These are phyloP conservation scores for Umbelopsis ramanniana DNA, from an alignment of 192 early-diverging fungal species.

Conservation along the genomic window DNA sequence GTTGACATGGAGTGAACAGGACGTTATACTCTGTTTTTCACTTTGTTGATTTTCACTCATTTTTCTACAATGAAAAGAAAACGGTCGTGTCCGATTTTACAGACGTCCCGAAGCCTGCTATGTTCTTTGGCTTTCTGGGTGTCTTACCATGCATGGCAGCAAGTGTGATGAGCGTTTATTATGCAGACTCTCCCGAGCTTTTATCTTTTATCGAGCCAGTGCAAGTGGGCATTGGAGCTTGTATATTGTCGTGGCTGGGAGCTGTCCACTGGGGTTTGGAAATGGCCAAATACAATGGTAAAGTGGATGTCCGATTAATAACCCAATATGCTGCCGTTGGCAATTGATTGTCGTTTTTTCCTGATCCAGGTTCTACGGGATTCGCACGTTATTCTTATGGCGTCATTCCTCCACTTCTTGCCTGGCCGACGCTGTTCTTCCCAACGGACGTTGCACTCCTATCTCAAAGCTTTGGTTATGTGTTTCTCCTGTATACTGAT, in stretches of 20 bases:
- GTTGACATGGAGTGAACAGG: too few relatives aligned
- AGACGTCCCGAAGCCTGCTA: constrained; percentile 1
- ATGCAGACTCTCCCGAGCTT: constrained; percentile 17
- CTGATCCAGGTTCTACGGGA: constrained; percentile 23
- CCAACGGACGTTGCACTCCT: background rate
- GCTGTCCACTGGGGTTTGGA: constrained; percentile 37
- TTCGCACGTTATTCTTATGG: constrained; percentile 10
- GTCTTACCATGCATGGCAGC: constrained; percentile 17
- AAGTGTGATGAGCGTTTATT: constrained; percentile 1
- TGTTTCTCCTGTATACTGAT: background rate
- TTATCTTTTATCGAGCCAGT: constrained; percentile 25
- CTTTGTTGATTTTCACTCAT: background rate
- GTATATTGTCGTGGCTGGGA: constrained; percentile 32
- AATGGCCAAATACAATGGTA: constrained; percentile 33
- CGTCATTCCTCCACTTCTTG: constrained; percentile 19
- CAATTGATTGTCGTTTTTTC: background rate
- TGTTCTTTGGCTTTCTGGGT: constrained; percentile 10
- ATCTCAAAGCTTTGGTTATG: constrained; percentile 4
- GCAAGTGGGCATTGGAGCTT: constrained; percentile 27
- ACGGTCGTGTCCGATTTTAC: constrained; percentile 14
- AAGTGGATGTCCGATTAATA: background rate
- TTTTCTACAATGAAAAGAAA: background rate
- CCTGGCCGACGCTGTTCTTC: constrained; percentile 15
- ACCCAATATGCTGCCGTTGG: background rate
- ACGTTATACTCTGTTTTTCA: too few relatives aligned